Conservation (phyloP, 2,329 filamentous ascomycete species). For the Alternaria angustiovoidea region DNA sequence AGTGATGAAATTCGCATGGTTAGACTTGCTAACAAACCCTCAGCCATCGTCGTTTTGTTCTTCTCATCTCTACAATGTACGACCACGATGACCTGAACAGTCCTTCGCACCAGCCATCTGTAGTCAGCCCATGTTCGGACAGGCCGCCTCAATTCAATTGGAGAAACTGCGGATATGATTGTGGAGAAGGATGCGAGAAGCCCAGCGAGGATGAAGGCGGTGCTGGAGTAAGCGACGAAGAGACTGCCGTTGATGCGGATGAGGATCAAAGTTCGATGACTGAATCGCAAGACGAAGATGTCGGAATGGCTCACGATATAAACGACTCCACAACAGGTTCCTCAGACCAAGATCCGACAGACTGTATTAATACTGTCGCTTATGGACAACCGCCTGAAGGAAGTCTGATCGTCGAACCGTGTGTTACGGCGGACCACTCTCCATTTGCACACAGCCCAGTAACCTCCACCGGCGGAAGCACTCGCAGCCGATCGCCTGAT, state of each 20-base stretch:
- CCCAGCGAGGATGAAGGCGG: constrained; percentile 20
- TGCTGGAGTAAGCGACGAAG: constrained; percentile 16
- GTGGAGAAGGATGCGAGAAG: constrained; percentile 31
- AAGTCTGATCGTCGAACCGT: constrained; percentile 7
- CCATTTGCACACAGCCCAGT: constrained; percentile 3
- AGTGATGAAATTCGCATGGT: neutral
- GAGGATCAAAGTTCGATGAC: neutral
- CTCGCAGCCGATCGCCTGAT: constrained; percentile 31
- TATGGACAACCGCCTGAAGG: constrained; percentile 7
- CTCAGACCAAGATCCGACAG: neutral
- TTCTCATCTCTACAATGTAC: constrained; percentile 6
- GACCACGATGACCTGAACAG: neutral
- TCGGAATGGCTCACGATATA: neutral
- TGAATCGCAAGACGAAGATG: neutral
- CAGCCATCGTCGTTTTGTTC: neutral
- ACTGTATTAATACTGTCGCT: neutral
- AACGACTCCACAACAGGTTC: neutral
- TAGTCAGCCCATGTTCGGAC: neutral
- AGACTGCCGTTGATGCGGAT: constrained; percentile 7
- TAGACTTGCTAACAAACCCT: neutral
- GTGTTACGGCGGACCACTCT: neutral
- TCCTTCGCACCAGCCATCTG: neutral
- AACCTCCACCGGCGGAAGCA: constrained; percentile 11
- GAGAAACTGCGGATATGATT: constrained; percentile 34
- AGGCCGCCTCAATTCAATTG: constrained; percentile 34